Evolutionary conservation across 179 eudicot genomes (phyloP), one percentile per base, ranked within the genome.

Genomic region (Beta corolliflora): DNA sequence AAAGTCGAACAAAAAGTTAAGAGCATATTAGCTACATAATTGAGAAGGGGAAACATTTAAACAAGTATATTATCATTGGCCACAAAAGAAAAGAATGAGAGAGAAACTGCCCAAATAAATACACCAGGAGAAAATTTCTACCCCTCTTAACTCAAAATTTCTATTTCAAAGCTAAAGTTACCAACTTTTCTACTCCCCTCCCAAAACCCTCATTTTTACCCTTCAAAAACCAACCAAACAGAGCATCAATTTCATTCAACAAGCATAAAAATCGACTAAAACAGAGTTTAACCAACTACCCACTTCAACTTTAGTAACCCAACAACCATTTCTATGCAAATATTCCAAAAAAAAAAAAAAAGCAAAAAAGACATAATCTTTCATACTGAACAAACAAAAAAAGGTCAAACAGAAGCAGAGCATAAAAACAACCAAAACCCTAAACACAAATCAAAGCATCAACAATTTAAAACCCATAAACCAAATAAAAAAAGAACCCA

Each of bases 341-440:
- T 25, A 25, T 25, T 61, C 25, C 60, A n/a, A n/a, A n/a, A n/a
- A n/a, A 60, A 53, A 73, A 69, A 69, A 55, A 63, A 21, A 44
- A 52, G 58, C 29, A 48, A 78, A 75, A 76, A 68, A 44, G 9
- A 50, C 29, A 14, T 54, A 2, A 45, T 56, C 1, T 25, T 9
- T 19, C 54, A 36, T 54, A 31, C 41, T 21, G 63, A 12, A 21
- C 56, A 71, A 60, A 25, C 66, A 25, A 25, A 25, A 25, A 65
- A 82, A 76, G 79, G 56, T 81, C 78, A 77, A 67, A 72, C 59
- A 70, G 21, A 82, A 85, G 82, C 83, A 85, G 80, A 82, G 60
- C 79, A 56, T 65, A 79, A 73, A 8, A 59, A 71, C 53, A 8
- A 73, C 23, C 63, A 80, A 81, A 85, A 85, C 73, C 87, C 79